Percentiles rank a stretch among this genome's conserved stretches.
Evolutionary conservation across 257 asterid species (phyloP).

Genomic region (Cynanchum wilfordii): DNA sequence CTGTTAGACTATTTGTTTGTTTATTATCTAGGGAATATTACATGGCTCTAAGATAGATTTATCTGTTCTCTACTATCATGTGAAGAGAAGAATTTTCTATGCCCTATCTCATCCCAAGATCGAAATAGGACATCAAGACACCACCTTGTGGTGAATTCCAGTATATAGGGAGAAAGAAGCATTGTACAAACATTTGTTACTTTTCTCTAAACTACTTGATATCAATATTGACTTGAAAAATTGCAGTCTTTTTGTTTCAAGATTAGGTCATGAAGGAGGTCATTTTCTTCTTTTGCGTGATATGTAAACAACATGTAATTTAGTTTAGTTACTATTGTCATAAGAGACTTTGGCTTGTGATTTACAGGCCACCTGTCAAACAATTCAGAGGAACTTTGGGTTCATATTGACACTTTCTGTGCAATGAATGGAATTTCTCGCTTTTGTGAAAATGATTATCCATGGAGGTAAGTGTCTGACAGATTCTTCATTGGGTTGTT

Average conservation of each 20-base stretch:
- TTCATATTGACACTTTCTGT: slow-evolving; percentile 84
- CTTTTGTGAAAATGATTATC: slow-evolving; percentile 64
- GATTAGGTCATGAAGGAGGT: background rate
- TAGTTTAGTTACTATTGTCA: background rate
- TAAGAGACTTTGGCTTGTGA: slow-evolving; percentile 5
- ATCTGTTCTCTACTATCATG: background rate
- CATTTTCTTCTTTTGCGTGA: background rate
- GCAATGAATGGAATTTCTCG: slow-evolving; percentile 96
- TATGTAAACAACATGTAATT: background rate
- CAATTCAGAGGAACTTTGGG: slow-evolving; percentile 53
- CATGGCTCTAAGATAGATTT: background rate
- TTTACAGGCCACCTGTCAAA: slow-evolving; percentile 46
- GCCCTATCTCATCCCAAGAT: background rate
- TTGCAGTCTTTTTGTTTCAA: background rate
- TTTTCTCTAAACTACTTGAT: background rate
- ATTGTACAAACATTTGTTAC: background rate
- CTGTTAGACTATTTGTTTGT: background rate
- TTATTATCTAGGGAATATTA: background rate
- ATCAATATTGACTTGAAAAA: background rate
- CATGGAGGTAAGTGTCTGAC: slow-evolving; percentile 60
- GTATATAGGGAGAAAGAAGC: background rate
- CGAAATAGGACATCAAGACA: background rate
- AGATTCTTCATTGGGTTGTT: background rate
- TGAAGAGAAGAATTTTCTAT: background rate
- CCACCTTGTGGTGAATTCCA: background rate